phyloP scores from a whole-genome alignment of 2,329 filamentous ascomycete genomes.

The Curvularia lunata region DNA sequence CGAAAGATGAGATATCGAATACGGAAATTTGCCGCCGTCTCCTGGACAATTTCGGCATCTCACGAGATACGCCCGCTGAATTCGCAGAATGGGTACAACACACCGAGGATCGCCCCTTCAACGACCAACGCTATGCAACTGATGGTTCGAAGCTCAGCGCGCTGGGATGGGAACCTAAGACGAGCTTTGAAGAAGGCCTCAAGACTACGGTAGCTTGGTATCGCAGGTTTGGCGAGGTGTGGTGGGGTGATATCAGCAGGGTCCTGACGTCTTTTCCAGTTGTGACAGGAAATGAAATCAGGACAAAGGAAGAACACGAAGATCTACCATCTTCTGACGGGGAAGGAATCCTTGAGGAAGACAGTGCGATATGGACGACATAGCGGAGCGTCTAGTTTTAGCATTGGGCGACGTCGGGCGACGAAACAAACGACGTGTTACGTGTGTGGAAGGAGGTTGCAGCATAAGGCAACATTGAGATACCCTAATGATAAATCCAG shows the following conservation, averaged over 20 bases:
- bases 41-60: slow-evolving; percentile 66
- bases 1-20: slow-evolving; percentile 78
- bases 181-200: slow-evolving; percentile 46
- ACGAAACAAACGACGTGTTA: not conserved
- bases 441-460: not conserved
- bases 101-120: slow-evolving; percentile 75
- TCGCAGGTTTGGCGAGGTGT: slow-evolving; percentile 46
- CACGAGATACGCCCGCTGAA: slow-evolving; percentile 49
- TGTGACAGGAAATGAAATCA: slow-evolving; percentile 49
- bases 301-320: slow-evolving; percentile 50
- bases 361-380: slow-evolving; percentile 33
- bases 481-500: slow-evolving; percentile 12
- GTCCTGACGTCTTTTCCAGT: slow-evolving; percentile 51
- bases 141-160: slow-evolving; percentile 48
- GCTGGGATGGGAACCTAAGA: slow-evolving; percentile 48
- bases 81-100: slow-evolving; percentile 72
- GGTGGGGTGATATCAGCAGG: slow-evolving; percentile 51
- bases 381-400: not conserved
- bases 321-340: slow-evolving; percentile 44
- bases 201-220: slow-evolving; percentile 50
- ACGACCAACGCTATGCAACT: slow-evolving; percentile 50
- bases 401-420: slow-evolving; percentile 1
- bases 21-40: slow-evolving; percentile 70
- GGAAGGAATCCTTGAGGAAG: slow-evolving; percentile 26
- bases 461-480: slow-evolving; percentile 14